Conservation (phyloP, 768 basidiomycete species). For the Tremella yokohamensis region DNA sequence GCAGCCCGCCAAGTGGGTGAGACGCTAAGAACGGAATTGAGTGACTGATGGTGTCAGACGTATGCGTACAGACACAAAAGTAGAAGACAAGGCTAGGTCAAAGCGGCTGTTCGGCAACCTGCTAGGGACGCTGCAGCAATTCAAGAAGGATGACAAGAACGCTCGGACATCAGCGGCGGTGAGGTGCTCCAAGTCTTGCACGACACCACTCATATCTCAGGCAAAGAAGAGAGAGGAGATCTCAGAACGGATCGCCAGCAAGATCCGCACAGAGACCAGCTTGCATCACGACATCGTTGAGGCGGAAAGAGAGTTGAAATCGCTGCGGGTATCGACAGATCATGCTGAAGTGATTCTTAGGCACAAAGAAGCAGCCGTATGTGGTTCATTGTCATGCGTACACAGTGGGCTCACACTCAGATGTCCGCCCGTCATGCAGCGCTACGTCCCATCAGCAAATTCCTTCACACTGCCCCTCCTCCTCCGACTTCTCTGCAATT, state of each 20-base stretch:
- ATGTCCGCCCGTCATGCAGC: slow-evolving; percentile 38
- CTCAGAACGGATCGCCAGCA: slow-evolving; percentile 39
- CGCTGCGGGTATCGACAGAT: slow-evolving; percentile 39
- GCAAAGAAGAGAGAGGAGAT: slow-evolving; percentile 45
- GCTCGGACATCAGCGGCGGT: slow-evolving; percentile 41
- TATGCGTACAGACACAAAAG: slow-evolving; percentile 30
- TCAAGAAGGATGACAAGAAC: slow-evolving; percentile 48
- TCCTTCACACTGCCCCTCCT: slow-evolving; percentile 42
- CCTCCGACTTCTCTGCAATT: slow-evolving; percentile 23
- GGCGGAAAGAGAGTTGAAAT: slow-evolving; percentile 42
- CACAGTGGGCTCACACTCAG: slow-evolving; percentile 12
- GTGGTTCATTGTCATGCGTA: slow-evolving; percentile 7
- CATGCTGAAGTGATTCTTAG: slow-evolving; percentile 37
- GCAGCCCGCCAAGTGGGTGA: background rate
- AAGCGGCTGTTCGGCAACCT: slow-evolving; percentile 49
- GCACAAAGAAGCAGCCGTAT: slow-evolving; percentile 43
- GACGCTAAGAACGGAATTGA: background rate
- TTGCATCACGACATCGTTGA: slow-evolving; percentile 45
- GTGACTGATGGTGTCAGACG: slow-evolving; percentile 29
- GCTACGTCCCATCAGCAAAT: slow-evolving; percentile 38
- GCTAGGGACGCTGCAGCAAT: slow-evolving; percentile 47
- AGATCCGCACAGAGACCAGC: slow-evolving; percentile 42
- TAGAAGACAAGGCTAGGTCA: slow-evolving; percentile 45
- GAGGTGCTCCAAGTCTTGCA: slow-evolving; percentile 7
- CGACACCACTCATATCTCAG: slow-evolving; percentile 17